phyloP scores from a whole-genome alignment of 495 filamentous ascomycete species.

The Extremus antarcticus region DNA sequence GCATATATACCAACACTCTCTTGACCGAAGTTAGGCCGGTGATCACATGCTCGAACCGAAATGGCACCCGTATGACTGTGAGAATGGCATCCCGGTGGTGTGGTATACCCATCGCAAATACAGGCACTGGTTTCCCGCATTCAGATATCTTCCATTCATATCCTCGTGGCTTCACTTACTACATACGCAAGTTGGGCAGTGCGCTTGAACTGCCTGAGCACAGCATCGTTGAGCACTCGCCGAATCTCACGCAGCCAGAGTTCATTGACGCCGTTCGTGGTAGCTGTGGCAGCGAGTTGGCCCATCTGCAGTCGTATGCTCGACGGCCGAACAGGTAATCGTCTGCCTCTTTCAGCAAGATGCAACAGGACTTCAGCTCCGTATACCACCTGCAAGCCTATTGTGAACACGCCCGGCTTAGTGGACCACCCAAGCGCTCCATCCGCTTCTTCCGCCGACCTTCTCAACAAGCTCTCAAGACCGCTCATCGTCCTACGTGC shows the following conservation, averaged over 20 bases:
- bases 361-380: slow-evolving; percentile 33
- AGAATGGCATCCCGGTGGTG: too few relatives aligned
- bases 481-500: slow-evolving; percentile 49
- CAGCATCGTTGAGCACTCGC: not conserved
- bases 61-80: too few relatives aligned
- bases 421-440: slow-evolving; percentile 63
- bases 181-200: not conserved
- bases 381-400: slow-evolving; percentile 50
- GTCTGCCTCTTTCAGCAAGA: slow-evolving; percentile 9
- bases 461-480: slow-evolving; percentile 37
- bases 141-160: too few relatives aligned
- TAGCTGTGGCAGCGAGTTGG: slow-evolving; percentile 12
- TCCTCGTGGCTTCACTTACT: too few relatives aligned
- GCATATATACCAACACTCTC: too few relatives aligned
- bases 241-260: not conserved
- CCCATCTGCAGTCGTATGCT: slow-evolving; percentile 13
- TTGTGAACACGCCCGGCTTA: slow-evolving; percentile 58
- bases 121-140: too few relatives aligned
- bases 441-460: slow-evolving; percentile 36
- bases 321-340: slow-evolving; percentile 9
- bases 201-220: not conserved
- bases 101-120: too few relatives aligned
- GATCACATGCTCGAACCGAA: too few relatives aligned
- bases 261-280: not conserved
- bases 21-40: too few relatives aligned